phyloP scores from a whole-genome alignment of 306 rosid genomes.

The Spatholobus suberectus region DNA sequence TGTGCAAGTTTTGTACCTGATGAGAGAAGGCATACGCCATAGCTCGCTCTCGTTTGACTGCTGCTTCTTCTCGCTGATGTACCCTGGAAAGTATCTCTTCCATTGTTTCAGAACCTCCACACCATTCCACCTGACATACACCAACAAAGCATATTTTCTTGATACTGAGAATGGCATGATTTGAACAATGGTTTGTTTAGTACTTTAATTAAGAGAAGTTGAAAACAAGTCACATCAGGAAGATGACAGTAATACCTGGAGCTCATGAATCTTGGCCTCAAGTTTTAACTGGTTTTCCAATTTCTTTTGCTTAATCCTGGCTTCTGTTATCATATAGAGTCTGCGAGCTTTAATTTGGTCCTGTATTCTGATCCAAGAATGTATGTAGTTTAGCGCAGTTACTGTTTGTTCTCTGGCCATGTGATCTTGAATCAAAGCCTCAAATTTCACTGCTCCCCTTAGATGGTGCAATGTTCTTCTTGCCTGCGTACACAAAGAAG shows the following conservation, averaged over 20 bases:
- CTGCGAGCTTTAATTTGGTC: conserved; percentile 65
- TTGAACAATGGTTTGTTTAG: neutral
- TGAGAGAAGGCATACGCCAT: conserved; percentile 83
- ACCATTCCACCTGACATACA: conserved; percentile 63
- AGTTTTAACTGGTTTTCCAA: conserved; percentile 66
- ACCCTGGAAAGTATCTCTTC: conserved; percentile 69
- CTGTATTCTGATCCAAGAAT: conserved; percentile 70
- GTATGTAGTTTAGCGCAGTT: conserved; percentile 58
- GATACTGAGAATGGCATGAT: neutral
- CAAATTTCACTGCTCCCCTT: conserved; percentile 47
- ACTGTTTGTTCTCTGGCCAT: conserved; percentile 50
- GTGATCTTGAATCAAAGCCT: conserved; percentile 51
- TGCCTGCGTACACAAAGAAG: conserved; percentile 43
- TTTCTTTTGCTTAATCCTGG: conserved; percentile 59
- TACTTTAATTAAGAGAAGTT: neutral
- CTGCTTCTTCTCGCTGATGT: conserved; percentile 71
- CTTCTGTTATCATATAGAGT: conserved; percentile 64
- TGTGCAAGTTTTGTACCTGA: conserved; percentile 52
- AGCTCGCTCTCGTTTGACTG: conserved; percentile 64
- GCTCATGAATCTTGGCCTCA: conserved; percentile 68
- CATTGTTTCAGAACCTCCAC: conserved; percentile 70
- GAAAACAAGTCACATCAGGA: neutral
- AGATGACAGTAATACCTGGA: conserved; percentile 55
- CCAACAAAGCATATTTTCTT: conserved; percentile 3
- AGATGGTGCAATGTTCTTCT: conserved; percentile 45